A percentile compares a stretch with the other conserved stretches of the same genome.
Evolutionary conservation across 1,139 yeast species (phyloP).

Genomic region (Blastobotrys apis): DNA sequence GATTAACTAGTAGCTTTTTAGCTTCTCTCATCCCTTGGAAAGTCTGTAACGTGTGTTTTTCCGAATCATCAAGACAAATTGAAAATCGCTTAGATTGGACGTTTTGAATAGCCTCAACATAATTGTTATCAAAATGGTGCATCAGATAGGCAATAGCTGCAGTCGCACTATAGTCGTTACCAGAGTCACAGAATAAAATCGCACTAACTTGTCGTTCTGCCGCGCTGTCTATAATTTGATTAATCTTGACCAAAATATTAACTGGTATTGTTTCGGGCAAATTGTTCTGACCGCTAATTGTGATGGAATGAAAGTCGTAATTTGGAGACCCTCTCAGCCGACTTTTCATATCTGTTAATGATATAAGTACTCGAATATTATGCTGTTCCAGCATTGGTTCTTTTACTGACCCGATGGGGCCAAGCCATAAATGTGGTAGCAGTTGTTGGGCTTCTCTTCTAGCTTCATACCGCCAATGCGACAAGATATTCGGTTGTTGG

Average conservation of each 20-base stretch:
- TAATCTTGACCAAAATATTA: conserved; percentile 19
- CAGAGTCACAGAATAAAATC: conserved; percentile 33
- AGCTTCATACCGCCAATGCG: conserved; percentile 32
- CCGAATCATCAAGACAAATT: conserved; percentile 26
- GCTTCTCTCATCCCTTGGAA: conserved; percentile 26
- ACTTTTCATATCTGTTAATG: conserved; percentile 15
- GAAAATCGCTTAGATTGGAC: conserved; percentile 32
- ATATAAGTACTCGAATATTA: conserved; percentile 27
- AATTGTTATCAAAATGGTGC: conserved; percentile 17
- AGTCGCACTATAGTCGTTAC: conserved; percentile 33
- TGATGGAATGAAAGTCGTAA: conserved; percentile 15
- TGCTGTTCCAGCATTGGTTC: conserved; percentile 23
- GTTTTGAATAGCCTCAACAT: conserved; percentile 29
- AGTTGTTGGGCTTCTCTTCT: conserved; percentile 31
- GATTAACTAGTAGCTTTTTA: background rate
- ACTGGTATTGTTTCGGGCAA: conserved; percentile 21
- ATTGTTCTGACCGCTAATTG: conserved; percentile 9
- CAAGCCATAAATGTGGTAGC: conserved; percentile 31
- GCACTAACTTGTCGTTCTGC: conserved; percentile 18
- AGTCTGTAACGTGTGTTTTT: conserved; percentile 27
- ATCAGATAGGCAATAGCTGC: conserved; percentile 33
- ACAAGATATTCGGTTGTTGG: conserved; percentile 24
- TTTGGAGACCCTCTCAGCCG: conserved; percentile 11
- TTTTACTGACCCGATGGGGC: conserved; percentile 30
- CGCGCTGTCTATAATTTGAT: conserved; percentile 17